Evolutionary conservation across 164 flowering plant genomes (phyloP), one percentile per base, ranked within the genome.

Genomic region (Brasenia schreberi): DNA sequence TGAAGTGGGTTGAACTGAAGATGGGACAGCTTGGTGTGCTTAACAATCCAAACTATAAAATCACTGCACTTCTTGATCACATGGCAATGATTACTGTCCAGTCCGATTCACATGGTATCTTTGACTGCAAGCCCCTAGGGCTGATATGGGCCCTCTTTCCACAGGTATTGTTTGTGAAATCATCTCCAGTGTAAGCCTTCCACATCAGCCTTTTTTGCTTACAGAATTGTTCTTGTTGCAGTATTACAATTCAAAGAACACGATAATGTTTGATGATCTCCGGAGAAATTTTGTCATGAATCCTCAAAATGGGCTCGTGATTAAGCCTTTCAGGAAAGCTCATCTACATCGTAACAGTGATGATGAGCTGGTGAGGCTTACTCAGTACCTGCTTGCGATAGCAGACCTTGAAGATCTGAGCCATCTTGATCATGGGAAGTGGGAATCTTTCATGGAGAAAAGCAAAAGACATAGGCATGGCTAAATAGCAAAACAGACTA

Each of bases 1-100:
- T 92, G 96, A 95, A 84, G 71, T 92, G 99, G 99, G 93, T 95
- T 75, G 92, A 95, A 68, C 61, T 89, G 77, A 95, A 95, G 80
- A 95, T 95, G 99, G 87, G 77, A 63, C 89, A 95, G 78, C 97
- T 95, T 27, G 99, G 97, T n/a, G 97, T 95, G 16, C 92, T 95
- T 33, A 65, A 76, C 74, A 84, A 92, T 79, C 92, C 97, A 5
- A 80, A 88, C 83, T 95, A 92, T 82, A 90, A 88, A 82, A 87
- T 95, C 63, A 87, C 94, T 19, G 97, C 99, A 42, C 92, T 95
- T 71, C 78, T 95, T 7, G 97, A 92, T 68, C 97, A 90, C 74
- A 66, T 86, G 67, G 99, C 97, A 42, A 95, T 95, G 99, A 95
- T 89, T 71, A 88, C 94, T 14, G 90, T 95, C 44, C 93, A 87